Base-by-base conservation (phyloP, 73 alveolate species). In the Effrenium voratum region DNA sequence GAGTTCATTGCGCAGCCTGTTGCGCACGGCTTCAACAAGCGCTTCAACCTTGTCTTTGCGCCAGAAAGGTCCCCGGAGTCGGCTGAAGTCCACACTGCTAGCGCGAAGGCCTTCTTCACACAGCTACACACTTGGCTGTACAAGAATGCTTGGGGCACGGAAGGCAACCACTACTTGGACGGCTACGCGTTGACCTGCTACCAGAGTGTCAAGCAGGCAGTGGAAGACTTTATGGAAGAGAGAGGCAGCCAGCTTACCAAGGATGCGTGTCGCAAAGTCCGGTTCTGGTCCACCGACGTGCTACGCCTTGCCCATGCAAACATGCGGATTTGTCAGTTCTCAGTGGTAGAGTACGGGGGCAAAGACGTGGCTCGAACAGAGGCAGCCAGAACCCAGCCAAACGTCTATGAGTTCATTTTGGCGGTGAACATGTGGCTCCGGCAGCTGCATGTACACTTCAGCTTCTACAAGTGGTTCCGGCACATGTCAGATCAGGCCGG, bases 161-260 rank as follows among this genome's bases (percentile, higher is more conserved):
- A 5, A 68, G 80, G 80, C 3, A 16, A 28, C 16, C 80, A 68
- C 80, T 68, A 28, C 46, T 24, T 68, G 80, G 80, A 68, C 34
- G 80, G 80, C 80, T 68, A 30, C 40, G 80, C 80, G 28, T 68
- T 68, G 80, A 68, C 45, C 43, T 68, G 80, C 80, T 68, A 68
- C 43, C 15, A 5, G 5, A 34, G 80, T 30, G 45, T 68, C 80
- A 68, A 68, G 80, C 28, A 68, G 43, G 80, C 80, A 0, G 80
- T 68, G 46, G 80, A 68, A 24, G 80, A 68, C 24, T 30, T 34
- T 44, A 16, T 68, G 45, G 43, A 28, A 30, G 80, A 68, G 80
- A n/a, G n/a, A n/a, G n/a, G n/a, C n/a, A 2, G 34, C 13, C 45
- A n/a, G 45, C 80, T 68, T 5, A 22, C 10, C 46, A 68, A 68